These are phyloP conservation scores for Nemania sp. DNA, from an alignment of 2,329 filamentous ascomycete species.

Conservation along the genomic window DNA sequence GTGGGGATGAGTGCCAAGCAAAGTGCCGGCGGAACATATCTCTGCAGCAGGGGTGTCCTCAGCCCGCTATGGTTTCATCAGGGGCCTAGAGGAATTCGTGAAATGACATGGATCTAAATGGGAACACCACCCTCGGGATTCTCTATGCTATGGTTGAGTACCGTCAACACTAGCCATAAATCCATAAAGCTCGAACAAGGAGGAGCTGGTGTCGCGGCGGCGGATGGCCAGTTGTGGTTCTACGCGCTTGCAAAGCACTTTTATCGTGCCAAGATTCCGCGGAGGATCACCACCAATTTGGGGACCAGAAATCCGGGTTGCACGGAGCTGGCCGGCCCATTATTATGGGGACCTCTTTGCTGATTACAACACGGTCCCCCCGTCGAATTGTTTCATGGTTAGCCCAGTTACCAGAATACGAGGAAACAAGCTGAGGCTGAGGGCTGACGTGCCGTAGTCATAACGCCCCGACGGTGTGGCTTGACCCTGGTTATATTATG, in stretches of 20 bases:
- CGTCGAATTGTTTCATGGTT: neutral
- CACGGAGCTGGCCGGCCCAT: slow-evolving; percentile 9
- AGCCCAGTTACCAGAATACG: slow-evolving; percentile 1
- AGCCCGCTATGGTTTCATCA: slow-evolving; percentile 40
- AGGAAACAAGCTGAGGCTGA: slow-evolving; percentile 3
- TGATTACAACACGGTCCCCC: slow-evolving; percentile 1
- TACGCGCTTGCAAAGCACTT: slow-evolving; percentile 14
- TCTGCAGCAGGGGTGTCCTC: slow-evolving; percentile 37
- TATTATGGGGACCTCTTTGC: neutral
- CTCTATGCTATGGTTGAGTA: slow-evolving; percentile 25
- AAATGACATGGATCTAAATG: slow-evolving; percentile 34
- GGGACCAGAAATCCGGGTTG: slow-evolving; percentile 11
- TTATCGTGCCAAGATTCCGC: slow-evolving; percentile 21
- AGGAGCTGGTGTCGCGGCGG: slow-evolving; percentile 17
- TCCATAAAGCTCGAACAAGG: slow-evolving; percentile 14
- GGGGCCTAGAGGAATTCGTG: slow-evolving; percentile 29
- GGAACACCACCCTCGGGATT: slow-evolving; percentile 30
- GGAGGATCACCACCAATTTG: slow-evolving; percentile 17
- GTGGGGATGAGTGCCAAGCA: slow-evolving; percentile 19
- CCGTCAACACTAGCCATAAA: slow-evolving; percentile 7
- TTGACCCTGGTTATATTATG: no score
- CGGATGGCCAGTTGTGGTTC: slow-evolving; percentile 9
- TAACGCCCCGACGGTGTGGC: neutral
- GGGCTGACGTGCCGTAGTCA: slow-evolving; percentile 5
- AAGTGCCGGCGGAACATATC: slow-evolving; percentile 30